A percentile compares a stretch with the other conserved stretches of the same genome.
phyloP scores from a whole-genome alignment of 106 monocot genomes.

The Chionographis japonica region DNA sequence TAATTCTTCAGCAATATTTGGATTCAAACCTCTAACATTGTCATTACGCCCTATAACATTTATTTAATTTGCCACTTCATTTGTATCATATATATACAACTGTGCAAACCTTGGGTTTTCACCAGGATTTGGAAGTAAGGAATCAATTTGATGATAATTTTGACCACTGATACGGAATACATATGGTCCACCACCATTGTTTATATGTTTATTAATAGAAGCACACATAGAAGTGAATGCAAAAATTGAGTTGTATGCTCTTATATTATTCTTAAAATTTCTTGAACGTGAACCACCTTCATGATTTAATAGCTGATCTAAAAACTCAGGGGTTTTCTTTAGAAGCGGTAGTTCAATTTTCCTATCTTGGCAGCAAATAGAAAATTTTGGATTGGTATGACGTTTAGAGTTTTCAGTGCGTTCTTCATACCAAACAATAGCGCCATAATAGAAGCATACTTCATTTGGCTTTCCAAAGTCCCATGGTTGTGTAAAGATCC shows the following conservation, averaged over 20 bases:
- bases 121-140: background rate
- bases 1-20: background rate
- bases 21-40: background rate
- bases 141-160: conserved; percentile 13
- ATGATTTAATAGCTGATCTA: background rate
- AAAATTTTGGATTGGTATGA: background rate
- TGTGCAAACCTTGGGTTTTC: conserved; percentile 12
- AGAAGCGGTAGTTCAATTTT: background rate
- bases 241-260: no score
- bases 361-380: background rate
- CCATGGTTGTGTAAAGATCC: no score
- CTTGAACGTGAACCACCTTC: background rate
- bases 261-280: background rate
- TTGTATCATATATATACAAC: conserved; percentile 24
- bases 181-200: conserved; percentile 10
- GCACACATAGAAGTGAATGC: conserved; percentile 10
- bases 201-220: conserved; percentile 14
- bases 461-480: no score
- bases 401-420: no score
- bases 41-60: background rate
- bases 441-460: no score
- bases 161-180: conserved; percentile 5
- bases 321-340: background rate
- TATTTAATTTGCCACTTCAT: conserved; percentile 16
- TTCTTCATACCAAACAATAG: no score